phyloP scores from a whole-genome alignment of 129 eudicot genomes.

The Flaveria linearis region DNA sequence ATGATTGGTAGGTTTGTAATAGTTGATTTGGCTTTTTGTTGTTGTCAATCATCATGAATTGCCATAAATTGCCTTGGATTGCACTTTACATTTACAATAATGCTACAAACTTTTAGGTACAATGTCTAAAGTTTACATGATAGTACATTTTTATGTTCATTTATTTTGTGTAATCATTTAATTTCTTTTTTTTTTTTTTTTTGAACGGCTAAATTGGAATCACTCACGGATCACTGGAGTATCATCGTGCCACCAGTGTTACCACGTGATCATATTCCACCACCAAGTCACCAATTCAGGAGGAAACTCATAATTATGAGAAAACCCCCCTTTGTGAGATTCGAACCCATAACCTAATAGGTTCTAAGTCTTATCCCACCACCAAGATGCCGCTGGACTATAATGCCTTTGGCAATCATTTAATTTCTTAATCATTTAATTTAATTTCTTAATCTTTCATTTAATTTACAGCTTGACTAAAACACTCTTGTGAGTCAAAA shows the following conservation, averaged over 20 bases:
- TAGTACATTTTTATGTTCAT: constrained; percentile 30
- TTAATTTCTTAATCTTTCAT: neutral
- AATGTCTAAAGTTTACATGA: constrained; percentile 22
- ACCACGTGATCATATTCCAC: too few relatives aligned
- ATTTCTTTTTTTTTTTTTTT: too few relatives aligned
- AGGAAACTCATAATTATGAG: too few relatives aligned
- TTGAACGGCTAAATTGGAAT: too few relatives aligned
- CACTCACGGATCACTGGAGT: too few relatives aligned
- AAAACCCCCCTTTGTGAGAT: too few relatives aligned
- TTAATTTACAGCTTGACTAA: neutral
- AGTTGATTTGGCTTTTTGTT: constrained; percentile 33
- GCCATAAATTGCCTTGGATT: constrained; percentile 42
- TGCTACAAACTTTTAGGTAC: constrained; percentile 39
- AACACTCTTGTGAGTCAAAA: neutral
- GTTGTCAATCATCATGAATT: constrained; percentile 39
- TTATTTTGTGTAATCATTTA: neutral
- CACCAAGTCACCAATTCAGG: too few relatives aligned
- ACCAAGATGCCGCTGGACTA: too few relatives aligned
- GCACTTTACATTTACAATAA: constrained; percentile 39
- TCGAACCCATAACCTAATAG: too few relatives aligned
- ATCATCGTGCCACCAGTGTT: too few relatives aligned
- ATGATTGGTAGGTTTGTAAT: constrained; percentile 37
- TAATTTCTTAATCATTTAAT: neutral
- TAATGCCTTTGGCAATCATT: too few relatives aligned
- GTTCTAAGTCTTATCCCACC: too few relatives aligned